Percentiles rank a stretch among this genome's conserved stretches.
Conservation (phyloP, 202 grass and related monocot genomes). For the Zoysia matrella region DNA sequence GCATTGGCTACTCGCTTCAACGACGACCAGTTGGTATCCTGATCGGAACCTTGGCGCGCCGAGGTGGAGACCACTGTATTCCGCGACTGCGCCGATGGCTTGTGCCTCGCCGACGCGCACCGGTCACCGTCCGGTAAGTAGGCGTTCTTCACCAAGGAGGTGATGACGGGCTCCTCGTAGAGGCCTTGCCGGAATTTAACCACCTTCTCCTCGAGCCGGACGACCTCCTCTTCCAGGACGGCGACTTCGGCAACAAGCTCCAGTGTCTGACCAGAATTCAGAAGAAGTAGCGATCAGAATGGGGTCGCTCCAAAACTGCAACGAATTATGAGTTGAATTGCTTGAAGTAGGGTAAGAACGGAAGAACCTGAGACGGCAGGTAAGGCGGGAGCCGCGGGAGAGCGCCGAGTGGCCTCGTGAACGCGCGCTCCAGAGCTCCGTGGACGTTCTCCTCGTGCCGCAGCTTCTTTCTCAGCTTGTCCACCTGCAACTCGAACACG, state of each 20-base stretch:
- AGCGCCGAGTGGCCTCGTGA: slow-evolving; percentile 82
- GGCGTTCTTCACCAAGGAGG: background rate
- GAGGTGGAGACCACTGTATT: slow-evolving; percentile 33
- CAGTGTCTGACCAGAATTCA: slow-evolving; percentile 57
- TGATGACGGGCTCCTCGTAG: no score
- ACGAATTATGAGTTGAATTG: background rate
- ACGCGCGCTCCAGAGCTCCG: slow-evolving; percentile 84
- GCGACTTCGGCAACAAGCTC: slow-evolving; percentile 94
- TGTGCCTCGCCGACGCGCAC: slow-evolving; percentile 38
- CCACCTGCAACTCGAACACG: slow-evolving; percentile 54
- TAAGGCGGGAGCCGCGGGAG: slow-evolving; percentile 90
- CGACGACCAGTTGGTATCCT: slow-evolving; percentile 6
- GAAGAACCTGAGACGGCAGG: slow-evolving; percentile 71
- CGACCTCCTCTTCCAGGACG: no score
- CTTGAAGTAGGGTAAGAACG: background rate
- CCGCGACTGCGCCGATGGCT: slow-evolving; percentile 6
- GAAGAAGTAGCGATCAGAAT: slow-evolving; percentile 32
- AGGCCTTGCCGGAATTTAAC: no score
- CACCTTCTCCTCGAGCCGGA: no score
- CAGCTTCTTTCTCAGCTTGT: slow-evolving; percentile 87
- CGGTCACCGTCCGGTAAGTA: slow-evolving; percentile 18
- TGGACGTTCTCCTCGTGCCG: slow-evolving; percentile 94
- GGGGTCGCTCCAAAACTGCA: background rate
- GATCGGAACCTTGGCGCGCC: slow-evolving; percentile 27
- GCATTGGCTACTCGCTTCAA: slow-evolving; percentile 7